Percentiles rank a stretch among this genome's conserved stretches.
Conservation (phyloP, 805 yeast species). For the Candida ulmi region DNA sequence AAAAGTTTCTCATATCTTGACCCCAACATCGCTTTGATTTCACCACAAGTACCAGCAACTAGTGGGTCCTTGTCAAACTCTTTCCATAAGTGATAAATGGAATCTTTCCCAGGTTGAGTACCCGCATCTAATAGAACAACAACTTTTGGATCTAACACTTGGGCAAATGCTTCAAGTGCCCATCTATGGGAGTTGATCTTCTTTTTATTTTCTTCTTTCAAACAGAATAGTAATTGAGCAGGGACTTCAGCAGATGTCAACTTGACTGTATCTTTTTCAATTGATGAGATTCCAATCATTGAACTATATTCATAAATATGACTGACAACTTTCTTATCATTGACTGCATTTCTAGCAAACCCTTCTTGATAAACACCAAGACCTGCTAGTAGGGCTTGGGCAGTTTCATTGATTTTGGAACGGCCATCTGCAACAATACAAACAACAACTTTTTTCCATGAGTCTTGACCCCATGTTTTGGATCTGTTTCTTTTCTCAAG, state of each 20-base stretch:
- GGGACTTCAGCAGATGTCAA: conserved; percentile 70
- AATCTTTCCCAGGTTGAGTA: conserved; percentile 80
- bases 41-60: conserved; percentile 98
- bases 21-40: conserved; percentile 84
- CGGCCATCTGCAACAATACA: conserved; percentile 91
- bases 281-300: conserved; percentile 74
- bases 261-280: conserved; percentile 58
- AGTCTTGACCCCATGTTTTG: conserved; percentile 86
- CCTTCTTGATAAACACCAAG: conserved; percentile 94
- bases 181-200: conserved; percentile 95
- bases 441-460: conserved; percentile 93
- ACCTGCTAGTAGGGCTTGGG: conserved; percentile 77
- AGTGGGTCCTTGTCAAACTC: conserved; percentile 67
- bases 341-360: conserved; percentile 86
- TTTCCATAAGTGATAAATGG: conserved; percentile 87
- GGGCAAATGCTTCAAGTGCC: conserved; percentile 92
- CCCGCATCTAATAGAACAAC: conserved; percentile 90
- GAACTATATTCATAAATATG: conserved; percentile 94
- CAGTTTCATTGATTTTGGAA: conserved; percentile 69
- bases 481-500: conserved; percentile 60
- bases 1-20: conserved; percentile 44
- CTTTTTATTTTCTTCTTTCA: conserved; percentile 83
- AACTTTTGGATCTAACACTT: conserved; percentile 73
- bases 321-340: conserved; percentile 72
- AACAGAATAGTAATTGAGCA: conserved; percentile 80